Evolutionary conservation across 176 grass and related monocot species (phyloP).

Genomic region (Guadua angustifolia): DNA sequence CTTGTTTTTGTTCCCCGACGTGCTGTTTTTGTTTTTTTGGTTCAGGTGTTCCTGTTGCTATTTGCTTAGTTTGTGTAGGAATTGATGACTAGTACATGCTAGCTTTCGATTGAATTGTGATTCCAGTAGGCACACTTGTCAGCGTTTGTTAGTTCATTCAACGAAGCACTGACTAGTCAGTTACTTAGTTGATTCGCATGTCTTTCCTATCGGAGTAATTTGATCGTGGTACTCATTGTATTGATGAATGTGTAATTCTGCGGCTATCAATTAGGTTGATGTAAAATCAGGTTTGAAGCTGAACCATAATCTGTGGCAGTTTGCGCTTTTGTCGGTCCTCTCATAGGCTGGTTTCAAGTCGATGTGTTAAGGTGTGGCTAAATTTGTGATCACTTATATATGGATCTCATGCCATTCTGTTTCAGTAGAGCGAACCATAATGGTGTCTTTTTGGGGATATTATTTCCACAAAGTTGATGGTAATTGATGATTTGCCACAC

Average conservation of each 20-base stretch:
- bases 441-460: not conserved
- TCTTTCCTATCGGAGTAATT: not conserved
- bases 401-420: not conserved
- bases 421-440: not conserved
- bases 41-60: not conserved
- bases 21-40: not conserved
- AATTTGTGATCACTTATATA: not conserved
- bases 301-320: too few species aligned
- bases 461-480: too few species aligned
- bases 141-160: not conserved
- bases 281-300: too few species aligned
- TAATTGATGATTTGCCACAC: too few species aligned
- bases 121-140: not conserved
- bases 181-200: not conserved
- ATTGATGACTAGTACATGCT: not conserved
- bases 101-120: not conserved
- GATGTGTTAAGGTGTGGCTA: not conserved
- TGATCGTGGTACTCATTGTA: not conserved
- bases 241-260: not conserved
- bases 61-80: not conserved
- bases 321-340: not conserved
- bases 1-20: not conserved
- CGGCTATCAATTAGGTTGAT: too few species aligned
- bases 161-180: not conserved
- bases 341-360: not conserved